Evolutionary conservation across 768 basidiomycete species (phyloP), one percentile per base, ranked within the genome.

Genomic region (Amanita inopinata): DNA sequence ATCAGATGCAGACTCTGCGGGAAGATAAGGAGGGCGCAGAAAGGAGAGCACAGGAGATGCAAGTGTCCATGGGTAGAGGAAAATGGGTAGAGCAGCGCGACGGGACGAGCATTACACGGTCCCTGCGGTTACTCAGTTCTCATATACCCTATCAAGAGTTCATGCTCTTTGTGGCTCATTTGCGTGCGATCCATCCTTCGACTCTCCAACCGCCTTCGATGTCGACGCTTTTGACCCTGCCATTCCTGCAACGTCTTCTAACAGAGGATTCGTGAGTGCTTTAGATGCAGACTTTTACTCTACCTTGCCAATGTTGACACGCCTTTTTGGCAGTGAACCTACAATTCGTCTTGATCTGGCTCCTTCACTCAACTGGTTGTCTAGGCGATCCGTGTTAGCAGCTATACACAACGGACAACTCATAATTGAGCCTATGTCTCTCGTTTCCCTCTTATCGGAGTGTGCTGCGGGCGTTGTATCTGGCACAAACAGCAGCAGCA

Each of bases 311-410:
- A 24, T 25, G 46, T 33, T 57, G 5, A 55, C 43, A 28, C 20
- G 45, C 12, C 43, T 19, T 24, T 30, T 46, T 45, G 46, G 3
- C 58, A 90, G 92, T 17, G 94, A 99, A 52, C 89, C 94, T 0
- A 89, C 92, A 0, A 67, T 96, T 22, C 81, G 96, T 6, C 73
- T 99, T 12, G 96, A 98, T 56, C 66, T 87, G n/a, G 92, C 96
- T 0, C 89, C 93, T 0, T 87, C 91, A 9, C 66, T 99, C 24
- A 92, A 88, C 54, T 98, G 89, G 87, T 70, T 98, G n/a, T 83
- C 85, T 11, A 75, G 92, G 19, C 79, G 91, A 20, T 80, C 80
- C 3, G 83, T 98, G 17, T 70, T 81, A 3, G 63, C 78, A 18
- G 94, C 94, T 4, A 86, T 99, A 45, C 78, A 97, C 50, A 75